Evolutionary conservation across 2,329 filamentous ascomycete species (phyloP).

Genomic region (Clarireedia paspali): DNA sequence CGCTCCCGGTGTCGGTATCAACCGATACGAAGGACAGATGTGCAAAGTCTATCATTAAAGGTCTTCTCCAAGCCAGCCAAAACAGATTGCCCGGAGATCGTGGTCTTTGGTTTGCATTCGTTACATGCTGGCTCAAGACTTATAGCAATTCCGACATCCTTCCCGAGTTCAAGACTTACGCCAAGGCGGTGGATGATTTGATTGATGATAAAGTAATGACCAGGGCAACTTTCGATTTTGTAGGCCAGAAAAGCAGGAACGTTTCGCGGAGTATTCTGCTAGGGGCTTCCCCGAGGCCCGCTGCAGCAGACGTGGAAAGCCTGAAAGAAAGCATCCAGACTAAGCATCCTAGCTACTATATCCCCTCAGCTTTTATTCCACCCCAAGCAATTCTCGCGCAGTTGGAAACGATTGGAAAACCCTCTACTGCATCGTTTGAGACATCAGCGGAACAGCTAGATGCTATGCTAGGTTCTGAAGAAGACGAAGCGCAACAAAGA

Average conservation of each 20-base stretch:
- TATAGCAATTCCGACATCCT: conserved; percentile 12
- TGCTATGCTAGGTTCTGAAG: not conserved
- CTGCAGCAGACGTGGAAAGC: conserved; percentile 7
- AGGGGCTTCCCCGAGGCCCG: not conserved
- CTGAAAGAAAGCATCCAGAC: conserved; percentile 19
- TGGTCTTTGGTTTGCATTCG: conserved; percentile 26
- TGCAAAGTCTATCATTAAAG: conserved; percentile 15
- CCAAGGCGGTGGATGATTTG: conserved; percentile 21
- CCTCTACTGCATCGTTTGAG: not conserved
- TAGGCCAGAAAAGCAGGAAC: conserved; percentile 1
- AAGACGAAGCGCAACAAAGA: not conserved
- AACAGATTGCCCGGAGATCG: conserved; percentile 25
- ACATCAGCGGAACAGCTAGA: not conserved
- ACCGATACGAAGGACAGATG: conserved; percentile 1
- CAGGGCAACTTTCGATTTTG: conserved; percentile 1
- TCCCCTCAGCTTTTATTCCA: conserved; percentile 23
- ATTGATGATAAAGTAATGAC: conserved; percentile 15
- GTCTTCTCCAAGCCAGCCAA: conserved; percentile 18
- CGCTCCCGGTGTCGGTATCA: not conserved
- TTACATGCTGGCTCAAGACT: conserved; percentile 23
- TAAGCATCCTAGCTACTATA: conserved; percentile 20
- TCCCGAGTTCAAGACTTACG: conserved; percentile 22
- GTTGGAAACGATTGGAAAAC: conserved; percentile 12
- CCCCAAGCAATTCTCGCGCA: conserved; percentile 14
- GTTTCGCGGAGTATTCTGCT: conserved; percentile 3